A percentile compares a stretch with the other conserved stretches of the same genome.
phyloP scores from a whole-genome alignment of 208 protist species.

The Acanthamoeba culbertsoni region DNA sequence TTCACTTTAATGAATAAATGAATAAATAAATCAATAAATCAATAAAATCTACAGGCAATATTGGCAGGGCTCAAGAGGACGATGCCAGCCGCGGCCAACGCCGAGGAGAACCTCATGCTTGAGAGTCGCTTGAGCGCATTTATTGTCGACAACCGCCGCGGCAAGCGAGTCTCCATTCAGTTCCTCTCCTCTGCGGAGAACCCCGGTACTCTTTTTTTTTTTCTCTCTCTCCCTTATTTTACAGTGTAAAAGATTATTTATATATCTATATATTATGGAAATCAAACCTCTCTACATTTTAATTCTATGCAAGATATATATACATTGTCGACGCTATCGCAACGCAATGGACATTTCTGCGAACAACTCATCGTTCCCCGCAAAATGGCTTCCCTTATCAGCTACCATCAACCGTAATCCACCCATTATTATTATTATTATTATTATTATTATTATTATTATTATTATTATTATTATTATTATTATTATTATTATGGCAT shows the following conservation, averaged over 20 bases:
- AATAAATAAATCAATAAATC: too few species aligned
- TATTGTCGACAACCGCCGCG: constrained; percentile 23
- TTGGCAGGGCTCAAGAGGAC: neutral
- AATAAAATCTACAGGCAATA: too few species aligned
- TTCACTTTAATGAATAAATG: too few species aligned
- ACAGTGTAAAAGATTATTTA: too few species aligned
- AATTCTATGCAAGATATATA: neutral
- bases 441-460: too few species aligned
- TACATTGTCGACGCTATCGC: neutral
- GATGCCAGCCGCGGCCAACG: neutral
- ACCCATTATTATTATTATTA: too few species aligned
- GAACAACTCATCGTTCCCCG: constrained; percentile 35
- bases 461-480: too few species aligned
- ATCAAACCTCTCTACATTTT: neutral
- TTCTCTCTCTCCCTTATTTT: too few species aligned
- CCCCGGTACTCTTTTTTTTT: neutral
- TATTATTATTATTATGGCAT: too few species aligned
- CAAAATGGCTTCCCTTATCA: constrained; percentile 7
- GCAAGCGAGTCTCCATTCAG: constrained; percentile 9
- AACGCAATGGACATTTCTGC: constrained; percentile 24
- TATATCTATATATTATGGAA: too few species aligned
- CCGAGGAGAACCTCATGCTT: neutral
- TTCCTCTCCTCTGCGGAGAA: neutral
- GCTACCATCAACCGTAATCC: constrained; percentile 3
- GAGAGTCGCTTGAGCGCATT: neutral